Conservation (phyloP, 1,139 yeast genomes). For the Saccharomycopsis crataegensis region DNA sequence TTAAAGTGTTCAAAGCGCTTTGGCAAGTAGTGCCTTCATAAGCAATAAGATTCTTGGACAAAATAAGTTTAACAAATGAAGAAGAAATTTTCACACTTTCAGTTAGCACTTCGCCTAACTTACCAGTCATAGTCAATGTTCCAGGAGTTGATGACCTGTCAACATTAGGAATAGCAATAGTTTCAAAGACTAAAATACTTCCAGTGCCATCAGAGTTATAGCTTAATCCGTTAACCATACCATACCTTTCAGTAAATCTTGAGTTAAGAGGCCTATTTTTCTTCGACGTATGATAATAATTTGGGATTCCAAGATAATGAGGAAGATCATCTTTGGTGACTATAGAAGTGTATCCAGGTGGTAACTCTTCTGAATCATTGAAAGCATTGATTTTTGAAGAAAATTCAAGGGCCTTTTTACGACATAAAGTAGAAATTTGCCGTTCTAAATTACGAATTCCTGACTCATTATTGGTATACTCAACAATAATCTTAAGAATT, state of each 20-base stretch:
- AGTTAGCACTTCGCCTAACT: constrained; percentile 73
- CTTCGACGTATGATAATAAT: constrained; percentile 28
- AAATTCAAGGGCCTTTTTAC: constrained; percentile 77
- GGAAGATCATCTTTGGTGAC: constrained; percentile 41
- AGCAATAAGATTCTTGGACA: constrained; percentile 26
- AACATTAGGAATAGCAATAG: constrained; percentile 45
- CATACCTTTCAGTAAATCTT: constrained; percentile 40
- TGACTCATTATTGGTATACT: constrained; percentile 70
- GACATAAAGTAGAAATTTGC: constrained; percentile 61
- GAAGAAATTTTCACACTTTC: constrained; percentile 80
- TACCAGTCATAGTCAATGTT: constrained; percentile 61
- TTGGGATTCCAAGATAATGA: constrained; percentile 47
- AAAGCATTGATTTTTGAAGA: constrained; percentile 31
- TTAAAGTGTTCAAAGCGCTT: constrained; percentile 34
- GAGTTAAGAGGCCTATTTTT: constrained; percentile 24
- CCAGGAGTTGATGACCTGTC: constrained; percentile 23
- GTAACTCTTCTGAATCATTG: constrained; percentile 19
- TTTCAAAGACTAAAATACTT: constrained; percentile 72
- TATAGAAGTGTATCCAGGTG: constrained; percentile 29
- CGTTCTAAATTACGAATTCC: constrained; percentile 82
- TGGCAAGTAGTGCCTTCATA: constrained; percentile 13
- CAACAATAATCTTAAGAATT: constrained; percentile 55
- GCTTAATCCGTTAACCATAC: constrained; percentile 86
- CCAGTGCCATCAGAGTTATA: constrained; percentile 89
- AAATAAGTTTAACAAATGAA: constrained; percentile 62